Conservation (phyloP, 257 asterid species). For the Parsonsia alboflavescens region DNA sequence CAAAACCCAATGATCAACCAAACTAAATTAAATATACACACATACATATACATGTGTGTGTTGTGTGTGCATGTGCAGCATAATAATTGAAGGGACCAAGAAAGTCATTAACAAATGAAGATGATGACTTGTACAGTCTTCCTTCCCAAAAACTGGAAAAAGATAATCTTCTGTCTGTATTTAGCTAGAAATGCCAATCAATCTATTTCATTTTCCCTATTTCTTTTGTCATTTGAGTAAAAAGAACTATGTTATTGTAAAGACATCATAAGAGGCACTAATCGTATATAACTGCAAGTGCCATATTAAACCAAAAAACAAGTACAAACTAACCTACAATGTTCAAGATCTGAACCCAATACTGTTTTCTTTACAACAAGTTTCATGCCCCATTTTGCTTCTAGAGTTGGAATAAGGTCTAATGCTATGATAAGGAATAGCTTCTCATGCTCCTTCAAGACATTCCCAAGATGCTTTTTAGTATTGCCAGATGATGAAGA, state of each 20-base stretch:
- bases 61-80: not conserved
- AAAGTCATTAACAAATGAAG: not conserved
- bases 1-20: not conserved
- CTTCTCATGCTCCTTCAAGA: conserved; percentile 49
- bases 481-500: conserved; percentile 40
- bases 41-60: too few species aligned
- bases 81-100: not conserved
- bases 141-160: not conserved
- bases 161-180: not conserved
- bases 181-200: not conserved
- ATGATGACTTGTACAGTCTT: not conserved
- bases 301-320: not conserved
- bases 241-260: not conserved
- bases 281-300: not conserved
- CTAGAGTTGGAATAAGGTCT: conserved; percentile 81
- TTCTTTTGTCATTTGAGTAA: not conserved
- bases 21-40: too few species aligned
- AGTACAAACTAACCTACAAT: conserved; percentile 54
- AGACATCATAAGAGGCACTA: not conserved
- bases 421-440: conserved; percentile 62
- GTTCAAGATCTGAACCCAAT: conserved; percentile 80
- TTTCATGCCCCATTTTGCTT: conserved; percentile 83
- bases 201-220: not conserved
- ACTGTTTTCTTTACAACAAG: conserved; percentile 63
- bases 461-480: conserved; percentile 63